Base-by-base conservation (phyloP, 2,329 filamentous ascomycete genomes). In the Beauveria brongniartii region DNA sequence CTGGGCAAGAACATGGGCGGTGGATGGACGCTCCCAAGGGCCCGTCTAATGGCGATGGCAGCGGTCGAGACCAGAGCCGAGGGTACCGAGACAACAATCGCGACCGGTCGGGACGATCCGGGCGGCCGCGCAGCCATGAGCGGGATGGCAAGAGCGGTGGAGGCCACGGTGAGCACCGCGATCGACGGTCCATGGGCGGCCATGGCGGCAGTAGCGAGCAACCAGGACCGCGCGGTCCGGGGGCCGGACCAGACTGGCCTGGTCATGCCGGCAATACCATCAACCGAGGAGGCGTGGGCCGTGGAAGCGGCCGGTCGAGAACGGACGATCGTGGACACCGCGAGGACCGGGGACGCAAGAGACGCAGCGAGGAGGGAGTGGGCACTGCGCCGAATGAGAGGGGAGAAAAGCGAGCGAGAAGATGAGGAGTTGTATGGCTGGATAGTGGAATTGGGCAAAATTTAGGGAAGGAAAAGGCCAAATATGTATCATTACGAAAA, bases 381-480 rank as follows among this genome's bases (percentile, higher is more conserved):
- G 74, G 72, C 41, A 64, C 66, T 22, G 62, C 72, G 63, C 65
- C 69, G 18, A 76, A 69, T 66, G 80, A 82, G 44, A 74, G 55
- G 12, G 54, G 78, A 62, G 81, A 84, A 63, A 85, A 85, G 75
- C 76, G 82, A 69, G 76, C 73, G 64, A 77, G 82, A 70, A 77
- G 78, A 48, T 67, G 82, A 76, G 9, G 34, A 14, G 46, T 3
- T 43, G 37, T 37, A 28, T 12, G 69, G 53, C 52, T 56, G 63
- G 57, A 7, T 8, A 16, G n/a, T 44, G 16, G 10, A 44, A 24
- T 5, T 37, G 3, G 34, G 34, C 30, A 22, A 40, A 57, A 4
- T 9, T 34, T 14, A 37, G n/a, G 18, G 10, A n/a, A 16, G 41
- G n/a, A 28, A 18, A 16, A 6, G 12, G 34, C 34, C 34, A 46